Base-by-base conservation (phyloP, 257 asterid genomes). In the Salvia hispanica region DNA sequence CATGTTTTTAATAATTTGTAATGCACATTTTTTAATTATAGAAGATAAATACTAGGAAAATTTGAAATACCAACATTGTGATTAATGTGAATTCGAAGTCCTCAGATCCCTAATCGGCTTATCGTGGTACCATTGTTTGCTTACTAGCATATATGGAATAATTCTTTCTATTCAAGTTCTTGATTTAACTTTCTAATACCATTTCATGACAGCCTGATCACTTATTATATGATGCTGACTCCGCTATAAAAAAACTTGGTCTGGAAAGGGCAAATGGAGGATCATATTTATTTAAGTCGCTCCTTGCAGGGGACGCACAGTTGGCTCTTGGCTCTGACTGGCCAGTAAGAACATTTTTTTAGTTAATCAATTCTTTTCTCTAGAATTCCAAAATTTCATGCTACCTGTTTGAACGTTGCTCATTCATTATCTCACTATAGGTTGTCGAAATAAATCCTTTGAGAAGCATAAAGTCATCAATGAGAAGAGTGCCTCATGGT, bases 251-350 rank as follows among this genome's bases (percentile, higher is more conserved):
- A 64, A 93, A 90, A 72, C 92, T 93, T 66, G 99, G 99, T 72
- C 21, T 60, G 31, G 82, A 81, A 77, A 88, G 99, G 79, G 94
- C 96, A 12, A 55, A 80, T 39, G 71, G 77, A 40, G 96, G 94
- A 58, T 86, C 99, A 31, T 93, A 86, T 77, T 76, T 85, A 57
- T 90, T 90, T 79, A 77, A 69, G 59, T 86, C 97, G 9, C 82
- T 93, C 72, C 88, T 86, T 62, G 73, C 82, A 39, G 79, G 89
- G 55, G 69, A 82, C 43, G 89, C 89, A 0, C 85, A 59, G 66
- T 77, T 93, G 77, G 97, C 90, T 54, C 90, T 93, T 50, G 99
- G 99, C 69, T 93, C 99, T 54, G 99, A 90, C 79, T 93, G 99
- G 99, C 99, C 99, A 12, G 98, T 90, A 71, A 77, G 90, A 50